Percentiles rank a stretch among this genome's conserved stretches.
These are phyloP conservation scores for Metrosideros polymorpha DNA, from an alignment of 441 rosid genomes.

Conservation along the genomic window DNA sequence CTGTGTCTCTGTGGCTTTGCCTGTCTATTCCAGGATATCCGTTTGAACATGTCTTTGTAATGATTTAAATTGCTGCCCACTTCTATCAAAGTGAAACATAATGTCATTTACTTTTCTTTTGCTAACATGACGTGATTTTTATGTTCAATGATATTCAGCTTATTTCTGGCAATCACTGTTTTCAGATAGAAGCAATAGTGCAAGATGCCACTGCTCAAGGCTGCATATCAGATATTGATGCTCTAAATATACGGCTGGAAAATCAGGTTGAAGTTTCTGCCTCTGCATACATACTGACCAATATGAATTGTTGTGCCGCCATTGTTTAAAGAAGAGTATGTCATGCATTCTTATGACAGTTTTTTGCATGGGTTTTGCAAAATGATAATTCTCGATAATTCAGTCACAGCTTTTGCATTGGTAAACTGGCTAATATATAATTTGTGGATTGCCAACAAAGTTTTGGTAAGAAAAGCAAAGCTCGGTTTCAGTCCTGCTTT, in stretches of 20 bases:
- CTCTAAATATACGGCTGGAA: slow-evolving; percentile 60
- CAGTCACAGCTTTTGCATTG: neutral
- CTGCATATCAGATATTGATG: slow-evolving; percentile 51
- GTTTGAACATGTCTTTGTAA: neutral
- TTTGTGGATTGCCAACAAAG: neutral
- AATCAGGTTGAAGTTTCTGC: slow-evolving; percentile 45
- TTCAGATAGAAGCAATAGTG: slow-evolving; percentile 70
- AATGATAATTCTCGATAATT: neutral
- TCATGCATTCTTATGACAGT: neutral
- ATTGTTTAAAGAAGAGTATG: neutral
- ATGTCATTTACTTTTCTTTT: neutral
- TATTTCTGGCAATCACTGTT: neutral
- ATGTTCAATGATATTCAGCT: neutral
- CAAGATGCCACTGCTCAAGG: slow-evolving; percentile 69
- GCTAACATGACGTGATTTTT: neutral
- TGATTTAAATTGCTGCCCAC: neutral
- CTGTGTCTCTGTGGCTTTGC: neutral
- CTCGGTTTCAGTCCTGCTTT: neutral
- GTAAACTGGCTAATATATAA: neutral
- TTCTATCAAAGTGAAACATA: neutral
- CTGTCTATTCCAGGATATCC: neutral
- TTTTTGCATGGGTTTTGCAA: neutral
- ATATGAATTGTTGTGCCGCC: neutral
- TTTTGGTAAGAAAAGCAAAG: neutral
- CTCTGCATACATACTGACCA: neutral